phyloP scores from a whole-genome alignment of 257 asterid genomes.

The Forsythia viridissima region DNA sequence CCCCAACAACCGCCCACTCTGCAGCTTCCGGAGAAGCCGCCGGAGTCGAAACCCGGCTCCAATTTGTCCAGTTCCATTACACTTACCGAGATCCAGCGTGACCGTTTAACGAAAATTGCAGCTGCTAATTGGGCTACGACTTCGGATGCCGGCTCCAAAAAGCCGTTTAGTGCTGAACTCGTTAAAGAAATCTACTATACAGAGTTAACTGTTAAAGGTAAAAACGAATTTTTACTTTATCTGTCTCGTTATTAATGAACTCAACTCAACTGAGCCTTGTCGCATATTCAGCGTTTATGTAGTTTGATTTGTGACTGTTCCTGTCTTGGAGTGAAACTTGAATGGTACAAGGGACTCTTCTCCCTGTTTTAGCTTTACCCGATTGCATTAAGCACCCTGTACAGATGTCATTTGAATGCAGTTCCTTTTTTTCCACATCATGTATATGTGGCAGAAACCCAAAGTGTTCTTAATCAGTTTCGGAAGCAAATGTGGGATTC shows the following conservation, averaged over 20 bases:
- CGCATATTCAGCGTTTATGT: not conserved
- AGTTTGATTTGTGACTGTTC: not conserved
- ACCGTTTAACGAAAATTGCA: conserved; percentile 82
- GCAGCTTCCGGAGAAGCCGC: conserved; percentile 45
- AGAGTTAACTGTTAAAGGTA: conserved; percentile 83
- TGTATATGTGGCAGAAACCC: not conserved
- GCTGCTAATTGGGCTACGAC: conserved; percentile 73
- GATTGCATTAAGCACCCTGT: not conserved
- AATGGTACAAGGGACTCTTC: not conserved
- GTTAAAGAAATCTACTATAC: conserved; percentile 80
- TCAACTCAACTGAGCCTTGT: not conserved
- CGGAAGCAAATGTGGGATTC: not conserved
- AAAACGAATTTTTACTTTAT: not conserved
- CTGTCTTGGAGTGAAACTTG: too few relatives aligned
- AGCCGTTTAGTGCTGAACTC: conserved; percentile 73
- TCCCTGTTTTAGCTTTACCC: not conserved
- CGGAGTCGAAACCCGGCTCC: conserved; percentile 52
- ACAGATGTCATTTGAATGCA: not conserved
- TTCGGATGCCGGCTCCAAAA: conserved; percentile 47
- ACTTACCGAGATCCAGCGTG: conserved; percentile 85
- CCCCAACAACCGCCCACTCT: conserved; percentile 13
- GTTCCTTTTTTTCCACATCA: not conserved
- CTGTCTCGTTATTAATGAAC: conserved; percentile 1
- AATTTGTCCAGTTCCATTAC: conserved; percentile 73
- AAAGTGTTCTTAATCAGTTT: not conserved